Conservation (phyloP, 495 filamentous ascomycete species). For the Achaetomiella virescens region DNA sequence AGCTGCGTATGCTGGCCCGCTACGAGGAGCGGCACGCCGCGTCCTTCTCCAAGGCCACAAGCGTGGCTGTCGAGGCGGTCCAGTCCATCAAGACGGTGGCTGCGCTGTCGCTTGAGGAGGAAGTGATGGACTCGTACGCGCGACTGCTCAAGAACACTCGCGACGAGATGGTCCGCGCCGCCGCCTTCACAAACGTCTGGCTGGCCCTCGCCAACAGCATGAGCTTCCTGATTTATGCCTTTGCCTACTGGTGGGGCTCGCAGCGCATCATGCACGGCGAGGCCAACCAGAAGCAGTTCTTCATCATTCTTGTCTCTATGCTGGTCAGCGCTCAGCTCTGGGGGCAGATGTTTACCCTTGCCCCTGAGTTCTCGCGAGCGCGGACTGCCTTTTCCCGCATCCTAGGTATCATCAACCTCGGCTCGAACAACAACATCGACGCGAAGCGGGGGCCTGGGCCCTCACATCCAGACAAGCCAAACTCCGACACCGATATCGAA, state of each 20-base stretch:
- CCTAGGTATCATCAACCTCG: conserved; percentile 17
- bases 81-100: conserved; percentile 83
- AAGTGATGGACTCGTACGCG: conserved; percentile 63
- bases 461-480: not conserved
- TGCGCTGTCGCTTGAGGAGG: conserved; percentile 50
- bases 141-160: conserved; percentile 14
- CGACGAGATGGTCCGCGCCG: conserved; percentile 14
- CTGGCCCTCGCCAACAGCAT: conserved; percentile 73
- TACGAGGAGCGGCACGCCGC: conserved; percentile 65
- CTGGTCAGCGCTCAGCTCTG: conserved; percentile 30
- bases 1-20: conserved; percentile 58
- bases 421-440: too few relatives aligned
- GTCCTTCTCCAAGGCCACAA: conserved; percentile 64
- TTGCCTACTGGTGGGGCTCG: conserved; percentile 74
- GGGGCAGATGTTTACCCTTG: conserved; percentile 31
- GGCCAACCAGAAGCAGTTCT: conserved; percentile 67
- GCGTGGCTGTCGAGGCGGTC: conserved; percentile 79
- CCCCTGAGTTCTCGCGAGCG: conserved; percentile 30
- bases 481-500: not conserved
- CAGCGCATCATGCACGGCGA: conserved; percentile 60
- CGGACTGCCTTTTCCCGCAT: conserved; percentile 19
- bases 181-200: conserved; percentile 33
- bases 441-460: conserved; percentile 8
- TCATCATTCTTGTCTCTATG: conserved; percentile 62
- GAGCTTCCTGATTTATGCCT: conserved; percentile 69